Evolutionary conservation across 2,329 filamentous ascomycete genomes (phyloP), one percentile per base, ranked within the genome.

Genomic region (Elsinoe ampelina): DNA sequence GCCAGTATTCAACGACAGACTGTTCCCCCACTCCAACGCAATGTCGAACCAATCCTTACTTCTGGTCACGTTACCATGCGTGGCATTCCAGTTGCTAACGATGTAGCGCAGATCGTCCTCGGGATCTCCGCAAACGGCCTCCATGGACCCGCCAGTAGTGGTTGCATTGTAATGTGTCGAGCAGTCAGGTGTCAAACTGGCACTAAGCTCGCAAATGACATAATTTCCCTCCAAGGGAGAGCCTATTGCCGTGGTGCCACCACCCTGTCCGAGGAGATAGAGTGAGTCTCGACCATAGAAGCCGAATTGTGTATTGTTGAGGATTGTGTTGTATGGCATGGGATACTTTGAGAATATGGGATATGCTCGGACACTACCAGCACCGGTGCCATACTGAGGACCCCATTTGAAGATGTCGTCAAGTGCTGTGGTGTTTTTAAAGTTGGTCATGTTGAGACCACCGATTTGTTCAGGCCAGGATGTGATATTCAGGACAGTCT

Each of bases 371-470:
- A 15, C 15, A 17, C 48, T 52, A 19, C 48, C 35, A 22, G 32
- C 35, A 12, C 48, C 48, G 0, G 50, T 13, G 71, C 76, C 82
- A 73, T 64, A 67, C 10, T 61, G 36, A 12, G 73, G 63, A 0
- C 82, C 82, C 81, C 86, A 90, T 8, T 75, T 74, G 63, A 92
- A 92, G 1, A 90, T 71, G 2, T 86, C 78, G 62, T 91, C 86
- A 0, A 89, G 80, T 4, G 36, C 62, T 58, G 51, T 62, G 17
- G 39, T 58, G 17, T 54, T 59, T 4, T 64, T 61, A 26, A 62
- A 64, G 2, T 59, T 55, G 36, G 58, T 56, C 38, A 58, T 52
- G 35, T 64, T 52, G 47, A 56, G n/a, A 15, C 39, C 32, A 17
- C 20, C 26, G 10, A 38, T 48, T 17, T 43, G 42, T 13, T 47